These are phyloP conservation scores for Hypoxylon intermedium DNA, from an alignment of 495 filamentous ascomycete genomes.

Conservation along the genomic window DNA sequence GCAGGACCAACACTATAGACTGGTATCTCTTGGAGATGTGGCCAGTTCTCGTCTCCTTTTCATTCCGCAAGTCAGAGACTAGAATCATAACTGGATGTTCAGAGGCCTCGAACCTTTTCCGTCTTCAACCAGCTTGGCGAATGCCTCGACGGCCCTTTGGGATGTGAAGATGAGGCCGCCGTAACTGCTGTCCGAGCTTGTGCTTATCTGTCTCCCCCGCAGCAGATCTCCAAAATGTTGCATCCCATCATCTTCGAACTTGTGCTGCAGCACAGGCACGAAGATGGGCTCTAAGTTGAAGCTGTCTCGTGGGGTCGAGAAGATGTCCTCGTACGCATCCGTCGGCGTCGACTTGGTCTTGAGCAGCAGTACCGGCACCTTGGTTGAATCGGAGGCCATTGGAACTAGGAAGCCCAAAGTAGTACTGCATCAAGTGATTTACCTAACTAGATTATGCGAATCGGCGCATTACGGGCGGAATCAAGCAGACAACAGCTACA, in stretches of 20 bases:
- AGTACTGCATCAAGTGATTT: conserved; percentile 16
- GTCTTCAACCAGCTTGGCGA: conserved; percentile 68
- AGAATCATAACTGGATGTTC: conserved; percentile 3
- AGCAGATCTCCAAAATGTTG: conserved; percentile 47
- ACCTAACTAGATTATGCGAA: background rate
- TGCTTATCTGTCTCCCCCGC: conserved; percentile 44
- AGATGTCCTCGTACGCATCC: conserved; percentile 81
- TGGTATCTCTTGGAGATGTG: conserved; percentile 61
- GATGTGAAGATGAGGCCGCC: conserved; percentile 93
- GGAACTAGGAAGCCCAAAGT: background rate
- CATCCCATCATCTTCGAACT: conserved; percentile 55
- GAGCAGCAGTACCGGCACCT: conserved; percentile 74
- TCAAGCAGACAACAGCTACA: conserved; percentile 9
- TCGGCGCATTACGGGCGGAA: background rate
- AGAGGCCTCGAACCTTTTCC: conserved; percentile 45
- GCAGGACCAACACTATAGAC: conserved; percentile 94
- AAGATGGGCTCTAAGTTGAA: conserved; percentile 68
- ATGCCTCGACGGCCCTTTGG: conserved; percentile 90
- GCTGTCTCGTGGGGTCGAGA: conserved; percentile 55
- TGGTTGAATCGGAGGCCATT: conserved; percentile 24
- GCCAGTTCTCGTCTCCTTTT: conserved; percentile 47
- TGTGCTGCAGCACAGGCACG: conserved; percentile 84
- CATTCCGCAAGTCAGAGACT: conserved; percentile 25
- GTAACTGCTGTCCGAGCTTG: conserved; percentile 56
- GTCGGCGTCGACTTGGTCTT: conserved; percentile 82